A percentile compares a stretch with the other conserved stretches of the same genome.
Conservation (phyloP, 225 moss, liverwort and hornwort genomes). For the Sphagnum contortum region DNA sequence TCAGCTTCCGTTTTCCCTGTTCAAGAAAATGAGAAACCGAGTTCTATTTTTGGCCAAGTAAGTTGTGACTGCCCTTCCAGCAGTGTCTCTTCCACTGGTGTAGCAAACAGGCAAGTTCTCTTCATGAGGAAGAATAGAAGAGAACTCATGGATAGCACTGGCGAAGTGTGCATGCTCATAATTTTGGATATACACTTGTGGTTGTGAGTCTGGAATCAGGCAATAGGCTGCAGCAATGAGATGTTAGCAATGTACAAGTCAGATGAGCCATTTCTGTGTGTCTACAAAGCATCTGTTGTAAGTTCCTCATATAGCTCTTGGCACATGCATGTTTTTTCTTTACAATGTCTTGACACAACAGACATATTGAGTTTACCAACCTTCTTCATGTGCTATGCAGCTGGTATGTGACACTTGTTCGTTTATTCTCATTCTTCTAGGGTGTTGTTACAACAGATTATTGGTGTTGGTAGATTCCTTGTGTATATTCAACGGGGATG, state of each 20-base stretch:
- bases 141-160: neutral
- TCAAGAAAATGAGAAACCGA: no score
- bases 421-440: no score
- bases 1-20: no score
- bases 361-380: constrained; percentile 4
- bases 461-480: no score
- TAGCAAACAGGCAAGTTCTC: neutral
- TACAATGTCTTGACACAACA: constrained; percentile 35
- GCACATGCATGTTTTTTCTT: constrained; percentile 43
- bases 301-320: constrained; percentile 24
- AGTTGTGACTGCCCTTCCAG: no score
- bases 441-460: no score
- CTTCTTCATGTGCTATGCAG: constrained; percentile 3
- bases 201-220: constrained; percentile 2
- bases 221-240: constrained; percentile 17
- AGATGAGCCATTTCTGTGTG: constrained; percentile 40
- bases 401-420: neutral
- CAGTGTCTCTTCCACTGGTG: no score
- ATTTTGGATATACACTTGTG: neutral
- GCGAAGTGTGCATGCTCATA: neutral
- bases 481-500: no score
- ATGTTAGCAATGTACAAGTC: constrained; percentile 40
- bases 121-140: neutral
- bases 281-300: constrained; percentile 34
- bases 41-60: no score